Conservation (phyloP, 2,329 filamentous ascomycete species). For the Exophiala mesophila region DNA sequence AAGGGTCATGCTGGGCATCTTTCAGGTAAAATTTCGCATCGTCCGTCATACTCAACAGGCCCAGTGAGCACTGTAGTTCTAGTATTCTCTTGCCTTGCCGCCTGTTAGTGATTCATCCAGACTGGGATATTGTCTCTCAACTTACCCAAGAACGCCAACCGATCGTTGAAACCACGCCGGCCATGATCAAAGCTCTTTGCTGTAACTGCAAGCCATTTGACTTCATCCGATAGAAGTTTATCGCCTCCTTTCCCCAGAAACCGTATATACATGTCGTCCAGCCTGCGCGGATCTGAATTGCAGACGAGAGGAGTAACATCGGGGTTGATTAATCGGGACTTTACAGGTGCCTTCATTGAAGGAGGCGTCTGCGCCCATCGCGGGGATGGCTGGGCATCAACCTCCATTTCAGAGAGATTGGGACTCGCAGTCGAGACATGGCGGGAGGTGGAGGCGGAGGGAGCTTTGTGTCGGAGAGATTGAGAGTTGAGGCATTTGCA, state of each 20-base stretch:
- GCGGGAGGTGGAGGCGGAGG: slow-evolving; percentile 16
- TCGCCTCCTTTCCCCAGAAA: slow-evolving; percentile 71
- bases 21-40: slow-evolving; percentile 35
- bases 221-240: slow-evolving; percentile 74
- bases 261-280: slow-evolving; percentile 72
- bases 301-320: slow-evolving; percentile 50
- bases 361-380: slow-evolving; percentile 68
- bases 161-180: slow-evolving; percentile 87
- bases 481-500: slow-evolving; percentile 19
- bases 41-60: slow-evolving; percentile 45
- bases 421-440: slow-evolving; percentile 20
- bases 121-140: neutral
- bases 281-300: slow-evolving; percentile 67
- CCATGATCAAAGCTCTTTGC: slow-evolving; percentile 99
- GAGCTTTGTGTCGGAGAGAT: slow-evolving; percentile 10
- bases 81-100: slow-evolving; percentile 57
- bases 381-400: slow-evolving; percentile 35
- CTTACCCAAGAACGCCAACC: slow-evolving; percentile 80
- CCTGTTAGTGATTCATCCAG: slow-evolving; percentile 34
- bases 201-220: slow-evolving; percentile 94
- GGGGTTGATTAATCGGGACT: slow-evolving; percentile 29
- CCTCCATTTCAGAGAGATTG: slow-evolving; percentile 21
- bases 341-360: slow-evolving; percentile 64
- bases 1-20: slow-evolving; percentile 41
- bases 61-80: slow-evolving; percentile 60